phyloP scores from a whole-genome alignment of 2,329 filamentous ascomycete species.

The Orbilia blumenaviensis region DNA sequence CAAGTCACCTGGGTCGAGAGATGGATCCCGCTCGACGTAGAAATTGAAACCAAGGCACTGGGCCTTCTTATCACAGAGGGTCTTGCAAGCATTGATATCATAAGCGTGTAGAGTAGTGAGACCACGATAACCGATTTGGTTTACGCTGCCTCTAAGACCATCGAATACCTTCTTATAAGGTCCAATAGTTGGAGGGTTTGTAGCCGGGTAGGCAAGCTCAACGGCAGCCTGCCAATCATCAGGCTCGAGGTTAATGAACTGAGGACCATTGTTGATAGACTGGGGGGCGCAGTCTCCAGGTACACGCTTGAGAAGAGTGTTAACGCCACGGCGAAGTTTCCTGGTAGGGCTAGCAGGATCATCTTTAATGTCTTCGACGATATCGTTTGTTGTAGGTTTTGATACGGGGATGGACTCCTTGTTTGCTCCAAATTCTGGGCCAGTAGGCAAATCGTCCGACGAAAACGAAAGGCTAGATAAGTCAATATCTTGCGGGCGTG shows the following conservation, averaged over 20 bases:
- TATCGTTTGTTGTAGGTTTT: constrained; percentile 15
- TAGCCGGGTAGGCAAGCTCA: constrained; percentile 30
- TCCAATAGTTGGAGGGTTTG: constrained; percentile 38
- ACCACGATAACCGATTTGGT: constrained; percentile 57
- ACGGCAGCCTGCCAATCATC: constrained; percentile 20
- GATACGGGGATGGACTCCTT: constrained; percentile 36
- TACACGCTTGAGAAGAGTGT: constrained; percentile 11
- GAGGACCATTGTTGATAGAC: constrained; percentile 19
- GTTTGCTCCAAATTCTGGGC: constrained; percentile 25
- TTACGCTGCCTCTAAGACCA: constrained; percentile 54
- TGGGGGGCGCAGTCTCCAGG: constrained; percentile 38
- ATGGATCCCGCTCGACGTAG: constrained; percentile 57
- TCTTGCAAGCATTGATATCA: constrained; percentile 52
- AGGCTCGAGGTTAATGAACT: constrained; percentile 25
- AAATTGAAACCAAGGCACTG: constrained; percentile 56
- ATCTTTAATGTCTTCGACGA: constrained; percentile 23
- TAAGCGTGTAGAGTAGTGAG: constrained; percentile 55
- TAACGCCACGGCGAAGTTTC: constrained; percentile 10
- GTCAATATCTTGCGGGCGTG: constrained; percentile 24
- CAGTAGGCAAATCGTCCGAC: constrained; percentile 22
- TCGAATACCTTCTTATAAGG: constrained; percentile 59
- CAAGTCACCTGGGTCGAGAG: constrained; percentile 56
- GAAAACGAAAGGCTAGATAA: constrained; percentile 23
- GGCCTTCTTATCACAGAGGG: constrained; percentile 52
- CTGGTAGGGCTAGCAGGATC: constrained; percentile 26